Evolutionary conservation across 306 rosid genomes (phyloP).

Genomic region (Urtica urens): DNA sequence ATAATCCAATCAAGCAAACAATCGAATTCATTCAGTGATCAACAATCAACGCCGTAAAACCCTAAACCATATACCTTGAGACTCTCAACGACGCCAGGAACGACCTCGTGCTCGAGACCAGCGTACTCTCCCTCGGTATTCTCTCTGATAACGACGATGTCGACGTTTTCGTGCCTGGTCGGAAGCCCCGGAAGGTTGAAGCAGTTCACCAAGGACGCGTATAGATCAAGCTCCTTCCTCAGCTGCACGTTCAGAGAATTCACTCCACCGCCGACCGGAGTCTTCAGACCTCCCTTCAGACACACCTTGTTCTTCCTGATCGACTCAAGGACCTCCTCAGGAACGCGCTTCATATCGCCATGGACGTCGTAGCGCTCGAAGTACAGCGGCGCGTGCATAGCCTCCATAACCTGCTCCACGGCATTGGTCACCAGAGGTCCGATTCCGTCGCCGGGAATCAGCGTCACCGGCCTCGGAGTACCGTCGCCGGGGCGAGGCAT

Average conservation of each 20-base stretch:
- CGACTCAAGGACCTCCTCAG: conserved; percentile 65
- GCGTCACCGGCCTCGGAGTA: conserved; percentile 59
- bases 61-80: conserved; percentile 84
- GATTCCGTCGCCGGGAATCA: conserved; percentile 82
- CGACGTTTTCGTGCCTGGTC: conserved; percentile 76
- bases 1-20: not conserved
- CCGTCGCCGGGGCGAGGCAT: conserved; percentile 77
- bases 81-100: conserved; percentile 92
- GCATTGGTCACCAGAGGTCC: conserved; percentile 75
- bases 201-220: conserved; percentile 66
- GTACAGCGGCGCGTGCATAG: conserved; percentile 81
- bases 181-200: conserved; percentile 54
- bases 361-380: conserved; percentile 70
- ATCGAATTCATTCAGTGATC: too few species aligned
- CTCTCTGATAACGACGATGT: conserved; percentile 80
- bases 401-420: conserved; percentile 88
- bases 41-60: not conserved
- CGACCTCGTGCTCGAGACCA: conserved; percentile 92
- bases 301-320: conserved; percentile 76
- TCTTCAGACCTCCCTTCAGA: conserved; percentile 61
- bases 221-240: conserved; percentile 79
- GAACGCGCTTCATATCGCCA: conserved; percentile 65
- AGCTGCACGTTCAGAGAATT: conserved; percentile 69
- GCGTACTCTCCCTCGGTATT: conserved; percentile 94
- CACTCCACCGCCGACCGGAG: conserved; percentile 89